phyloP scores from a whole-genome alignment of 352 stramenopile genomes.

The Phytophthora fragariaefolia region DNA sequence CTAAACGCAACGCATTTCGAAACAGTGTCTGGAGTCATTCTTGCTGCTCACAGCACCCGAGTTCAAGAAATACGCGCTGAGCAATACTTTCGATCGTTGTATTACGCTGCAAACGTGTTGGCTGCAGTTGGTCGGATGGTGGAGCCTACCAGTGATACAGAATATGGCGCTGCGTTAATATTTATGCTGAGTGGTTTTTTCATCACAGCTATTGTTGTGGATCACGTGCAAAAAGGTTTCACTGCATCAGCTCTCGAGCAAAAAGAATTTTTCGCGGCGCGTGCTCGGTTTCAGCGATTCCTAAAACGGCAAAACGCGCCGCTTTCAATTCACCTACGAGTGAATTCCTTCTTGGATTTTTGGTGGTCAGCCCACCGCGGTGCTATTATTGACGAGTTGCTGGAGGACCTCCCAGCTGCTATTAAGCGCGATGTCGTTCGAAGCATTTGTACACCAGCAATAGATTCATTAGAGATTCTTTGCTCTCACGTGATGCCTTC shows the following conservation, averaged over 20 bases:
- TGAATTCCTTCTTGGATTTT: constrained; percentile 74
- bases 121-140: constrained; percentile 50
- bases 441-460: constrained; percentile 59
- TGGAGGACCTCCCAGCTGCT: constrained; percentile 55
- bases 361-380: constrained; percentile 74
- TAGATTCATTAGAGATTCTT: constrained; percentile 53
- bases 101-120: constrained; percentile 64
- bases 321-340: constrained; percentile 54
- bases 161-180: constrained; percentile 53
- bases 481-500: too few relatives aligned
- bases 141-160: constrained; percentile 53
- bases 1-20: constrained; percentile 46
- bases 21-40: constrained; percentile 29
- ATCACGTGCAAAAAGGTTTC: constrained; percentile 72
- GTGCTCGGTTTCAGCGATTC: constrained; percentile 65
- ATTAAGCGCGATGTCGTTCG: constrained; percentile 67
- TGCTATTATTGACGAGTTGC: constrained; percentile 64
- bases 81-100: constrained; percentile 67
- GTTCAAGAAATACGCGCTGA: constrained; percentile 44
- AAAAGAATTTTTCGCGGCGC: constrained; percentile 72
- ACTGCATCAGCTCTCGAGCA: constrained; percentile 71
- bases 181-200: constrained; percentile 79
- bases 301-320: constrained; percentile 66
- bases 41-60: constrained; percentile 27
- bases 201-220: constrained; percentile 72